phyloP scores from a whole-genome alignment of 805 yeast species.

The Schwanniomyces polymorphus region DNA sequence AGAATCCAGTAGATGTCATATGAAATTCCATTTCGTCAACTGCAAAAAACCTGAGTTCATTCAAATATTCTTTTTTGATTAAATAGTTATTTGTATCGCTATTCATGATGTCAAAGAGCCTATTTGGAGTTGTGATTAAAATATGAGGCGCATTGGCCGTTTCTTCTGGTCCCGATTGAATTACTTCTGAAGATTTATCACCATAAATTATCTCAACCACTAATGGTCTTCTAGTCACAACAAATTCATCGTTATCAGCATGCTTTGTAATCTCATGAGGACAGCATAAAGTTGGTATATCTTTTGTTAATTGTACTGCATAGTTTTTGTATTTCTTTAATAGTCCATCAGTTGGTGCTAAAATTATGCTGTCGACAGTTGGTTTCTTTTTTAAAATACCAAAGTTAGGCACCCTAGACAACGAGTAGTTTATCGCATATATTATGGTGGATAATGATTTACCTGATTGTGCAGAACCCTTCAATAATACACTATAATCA shows the following conservation, averaged over 20 bases:
- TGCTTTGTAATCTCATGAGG: conserved; percentile 16
- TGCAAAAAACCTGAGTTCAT: conserved; percentile 14
- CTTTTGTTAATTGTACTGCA: conserved; percentile 11
- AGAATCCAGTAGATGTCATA: conserved; percentile 11
- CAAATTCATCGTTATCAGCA: conserved; percentile 4
- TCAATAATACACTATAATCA: conserved; percentile 12
- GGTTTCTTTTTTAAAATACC: conserved; percentile 8
- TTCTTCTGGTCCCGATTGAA: conserved; percentile 3
- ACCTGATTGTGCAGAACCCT: conserved; percentile 14
- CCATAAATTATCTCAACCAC: conserved; percentile 11
- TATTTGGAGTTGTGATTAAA: conserved; percentile 15
- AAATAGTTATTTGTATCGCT: conserved; percentile 1
- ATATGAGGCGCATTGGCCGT: conserved; percentile 14
- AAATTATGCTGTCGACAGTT: conserved; percentile 16
- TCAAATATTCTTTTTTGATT: conserved; percentile 4
- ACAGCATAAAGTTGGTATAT: conserved; percentile 19
- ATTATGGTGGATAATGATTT: conserved; percentile 14
- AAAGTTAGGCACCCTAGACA: conserved; percentile 18
- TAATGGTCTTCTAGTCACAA: conserved; percentile 16
- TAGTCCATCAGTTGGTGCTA: conserved; percentile 23
- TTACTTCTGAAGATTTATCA: not conserved
- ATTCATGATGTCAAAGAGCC: conserved; percentile 8
- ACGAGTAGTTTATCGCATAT: conserved; percentile 17
- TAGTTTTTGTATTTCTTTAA: conserved; percentile 15
- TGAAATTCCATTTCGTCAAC: conserved; percentile 22